Conservation (phyloP, 208 protist species). For the Sergeia podlipaevii region DNA sequence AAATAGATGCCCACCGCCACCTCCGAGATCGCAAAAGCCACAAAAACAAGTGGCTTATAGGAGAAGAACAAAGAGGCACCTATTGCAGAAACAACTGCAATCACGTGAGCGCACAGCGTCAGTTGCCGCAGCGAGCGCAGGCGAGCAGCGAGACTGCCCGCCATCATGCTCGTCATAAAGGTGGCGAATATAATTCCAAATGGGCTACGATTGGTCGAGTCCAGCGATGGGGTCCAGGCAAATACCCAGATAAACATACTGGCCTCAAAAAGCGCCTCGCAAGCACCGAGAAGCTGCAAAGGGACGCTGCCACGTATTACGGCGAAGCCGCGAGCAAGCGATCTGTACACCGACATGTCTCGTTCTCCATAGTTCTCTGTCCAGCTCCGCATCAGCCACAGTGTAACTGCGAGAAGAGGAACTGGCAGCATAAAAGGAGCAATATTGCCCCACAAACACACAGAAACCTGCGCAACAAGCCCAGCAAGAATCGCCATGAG, state of each 20-base stretch:
- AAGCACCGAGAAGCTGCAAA: constrained; percentile 46
- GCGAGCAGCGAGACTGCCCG: constrained; percentile 8
- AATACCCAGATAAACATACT: constrained; percentile 90
- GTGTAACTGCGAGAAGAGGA: constrained; percentile 16
- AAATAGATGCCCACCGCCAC: constrained; percentile 18
- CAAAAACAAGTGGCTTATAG: constrained; percentile 8
- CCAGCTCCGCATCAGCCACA: constrained; percentile 38
- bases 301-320: neutral
- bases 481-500: constrained; percentile 71
- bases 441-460: constrained; percentile 17
- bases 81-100: neutral
- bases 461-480: constrained; percentile 34
- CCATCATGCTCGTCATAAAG: constrained; percentile 57
- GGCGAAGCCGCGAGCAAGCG: constrained; percentile 13
- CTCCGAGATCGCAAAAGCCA: constrained; percentile 13
- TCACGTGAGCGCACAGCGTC: constrained; percentile 6
- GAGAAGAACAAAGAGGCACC: constrained; percentile 8
- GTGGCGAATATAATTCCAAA: constrained; percentile 82
- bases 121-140: neutral
- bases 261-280: constrained; percentile 77
- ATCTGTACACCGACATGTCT: neutral
- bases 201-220: constrained; percentile 25
- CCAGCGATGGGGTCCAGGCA: constrained; percentile 68
- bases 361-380: constrained; percentile 77
- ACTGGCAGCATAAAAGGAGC: constrained; percentile 43